A percentile compares a stretch with the other conserved stretches of the same genome.
Evolutionary conservation across 495 filamentous ascomycete species (phyloP).

Genomic region (Entonaema liquescens): DNA sequence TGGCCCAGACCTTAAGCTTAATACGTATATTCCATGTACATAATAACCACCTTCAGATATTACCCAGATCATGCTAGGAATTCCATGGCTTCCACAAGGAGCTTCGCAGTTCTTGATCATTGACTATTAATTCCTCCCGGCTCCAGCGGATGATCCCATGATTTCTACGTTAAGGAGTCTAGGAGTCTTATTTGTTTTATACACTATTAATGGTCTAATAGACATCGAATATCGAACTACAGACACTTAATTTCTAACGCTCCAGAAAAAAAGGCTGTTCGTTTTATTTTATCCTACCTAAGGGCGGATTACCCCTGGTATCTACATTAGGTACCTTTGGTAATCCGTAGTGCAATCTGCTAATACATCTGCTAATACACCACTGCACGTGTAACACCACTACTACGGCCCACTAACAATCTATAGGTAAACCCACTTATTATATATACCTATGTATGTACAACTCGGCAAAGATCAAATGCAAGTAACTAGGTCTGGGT

Average conservation of each 20-base stretch:
- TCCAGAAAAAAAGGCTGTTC: not conserved
- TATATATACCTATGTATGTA: not conserved
- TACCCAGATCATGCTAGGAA: not conserved
- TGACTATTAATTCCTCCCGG: constrained; percentile 11
- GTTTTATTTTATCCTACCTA: not conserved
- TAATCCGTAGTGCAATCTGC: not conserved
- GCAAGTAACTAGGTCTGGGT: not conserved
- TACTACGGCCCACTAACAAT: not conserved
- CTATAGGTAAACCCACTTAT: not conserved
- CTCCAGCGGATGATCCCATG: constrained; percentile 19
- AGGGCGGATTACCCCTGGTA: not conserved
- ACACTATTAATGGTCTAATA: not conserved
- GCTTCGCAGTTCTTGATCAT: constrained; percentile 14
- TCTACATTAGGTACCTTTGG: not conserved
- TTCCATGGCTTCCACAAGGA: not conserved
- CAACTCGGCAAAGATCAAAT: constrained; percentile 2
- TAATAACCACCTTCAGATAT: not conserved
- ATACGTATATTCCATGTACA: not conserved
- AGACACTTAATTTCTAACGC: not conserved
- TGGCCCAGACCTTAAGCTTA: not conserved
- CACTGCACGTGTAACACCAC: not conserved
- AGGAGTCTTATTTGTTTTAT: not conserved
- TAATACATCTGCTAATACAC: not conserved
- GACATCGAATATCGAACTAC: not conserved
- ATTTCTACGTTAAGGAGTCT: constrained; percentile 2